Evolutionary conservation across 805 yeast species (phyloP).

Genomic region (Sugiyamaella boreocaroliniensis): DNA sequence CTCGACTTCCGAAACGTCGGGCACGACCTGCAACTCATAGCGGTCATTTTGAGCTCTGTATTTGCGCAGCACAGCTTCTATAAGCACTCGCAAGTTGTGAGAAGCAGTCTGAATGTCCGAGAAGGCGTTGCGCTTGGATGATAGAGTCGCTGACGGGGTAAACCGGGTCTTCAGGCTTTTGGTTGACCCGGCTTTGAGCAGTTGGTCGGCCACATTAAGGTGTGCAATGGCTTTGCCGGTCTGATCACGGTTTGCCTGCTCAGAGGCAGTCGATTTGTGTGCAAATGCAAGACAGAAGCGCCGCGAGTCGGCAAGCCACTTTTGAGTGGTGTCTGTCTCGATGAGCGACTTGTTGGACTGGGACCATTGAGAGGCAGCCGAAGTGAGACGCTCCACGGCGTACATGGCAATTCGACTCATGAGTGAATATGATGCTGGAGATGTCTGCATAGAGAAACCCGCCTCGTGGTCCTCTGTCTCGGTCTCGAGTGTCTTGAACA

Average conservation of each 20-base stretch:
- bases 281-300: slow-evolving; percentile 24
- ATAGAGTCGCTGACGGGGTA: not conserved
- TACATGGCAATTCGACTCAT: slow-evolving; percentile 29
- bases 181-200: slow-evolving; percentile 11
- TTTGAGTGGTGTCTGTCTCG: slow-evolving; percentile 14
- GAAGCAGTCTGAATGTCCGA: not conserved
- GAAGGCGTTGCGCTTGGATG: not conserved
- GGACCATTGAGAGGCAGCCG: slow-evolving; percentile 15
- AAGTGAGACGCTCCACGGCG: slow-evolving; percentile 27
- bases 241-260: slow-evolving; percentile 21
- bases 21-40: slow-evolving; percentile 29
- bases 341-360: slow-evolving; percentile 14
- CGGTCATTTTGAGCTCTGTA: slow-evolving; percentile 28
- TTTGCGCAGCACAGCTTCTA: slow-evolving; percentile 13
- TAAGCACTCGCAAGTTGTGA: slow-evolving; percentile 11
- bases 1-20: slow-evolving; percentile 22
- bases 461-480: slow-evolving; percentile 10
- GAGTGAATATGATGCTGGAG: slow-evolving; percentile 22
- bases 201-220: slow-evolving; percentile 19
- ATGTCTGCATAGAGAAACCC: slow-evolving; percentile 2
- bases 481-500: slow-evolving; percentile 22
- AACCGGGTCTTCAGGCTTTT: not conserved
- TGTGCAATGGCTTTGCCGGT: slow-evolving; percentile 27
- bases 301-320: slow-evolving; percentile 25
- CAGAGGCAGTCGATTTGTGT: slow-evolving; percentile 25